phyloP scores from a whole-genome alignment of 192 early-diverging fungal genomes.

The Thamnidium elegans region DNA sequence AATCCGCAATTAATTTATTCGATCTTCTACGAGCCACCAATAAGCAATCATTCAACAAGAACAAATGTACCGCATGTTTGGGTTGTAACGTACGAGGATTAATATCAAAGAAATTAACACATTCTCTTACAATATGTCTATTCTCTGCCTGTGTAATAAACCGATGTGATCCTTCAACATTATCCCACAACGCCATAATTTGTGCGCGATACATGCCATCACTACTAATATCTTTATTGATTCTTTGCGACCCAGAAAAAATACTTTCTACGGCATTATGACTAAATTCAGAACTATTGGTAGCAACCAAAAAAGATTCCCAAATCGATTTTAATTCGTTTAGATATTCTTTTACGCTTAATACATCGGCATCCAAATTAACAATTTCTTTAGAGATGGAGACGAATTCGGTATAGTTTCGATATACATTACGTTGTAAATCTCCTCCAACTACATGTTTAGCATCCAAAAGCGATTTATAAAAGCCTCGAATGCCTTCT shows the following conservation, averaged over 20 bases:
- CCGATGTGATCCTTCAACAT: constrained; percentile 58
- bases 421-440: constrained; percentile 79
- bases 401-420: constrained; percentile 84
- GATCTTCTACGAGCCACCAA: constrained; percentile 79
- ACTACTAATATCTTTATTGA: constrained; percentile 27
- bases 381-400: constrained; percentile 83
- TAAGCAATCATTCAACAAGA: constrained; percentile 83
- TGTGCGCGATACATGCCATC: constrained; percentile 53
- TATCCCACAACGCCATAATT: constrained; percentile 56
- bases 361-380: constrained; percentile 74
- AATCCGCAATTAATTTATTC: constrained; percentile 73
- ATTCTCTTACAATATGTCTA: constrained; percentile 72
- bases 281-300: constrained; percentile 35
- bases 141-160: constrained; percentile 68
- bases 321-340: constrained; percentile 59
- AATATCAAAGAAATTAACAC: constrained; percentile 71
- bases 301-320: constrained; percentile 47
- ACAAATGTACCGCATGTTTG: constrained; percentile 74
- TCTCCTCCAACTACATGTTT: constrained; percentile 65
- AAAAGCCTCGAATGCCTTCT: constrained; percentile 55
- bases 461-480: constrained; percentile 57
- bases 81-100: constrained; percentile 72
- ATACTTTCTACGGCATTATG: constrained; percentile 11
- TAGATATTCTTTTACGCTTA: constrained; percentile 62
- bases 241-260: neutral